A percentile compares a stretch with the other conserved stretches of the same genome.
Evolutionary conservation across 352 stramenopile genomes (phyloP).

Genomic region (Achlya hypogyna): DNA sequence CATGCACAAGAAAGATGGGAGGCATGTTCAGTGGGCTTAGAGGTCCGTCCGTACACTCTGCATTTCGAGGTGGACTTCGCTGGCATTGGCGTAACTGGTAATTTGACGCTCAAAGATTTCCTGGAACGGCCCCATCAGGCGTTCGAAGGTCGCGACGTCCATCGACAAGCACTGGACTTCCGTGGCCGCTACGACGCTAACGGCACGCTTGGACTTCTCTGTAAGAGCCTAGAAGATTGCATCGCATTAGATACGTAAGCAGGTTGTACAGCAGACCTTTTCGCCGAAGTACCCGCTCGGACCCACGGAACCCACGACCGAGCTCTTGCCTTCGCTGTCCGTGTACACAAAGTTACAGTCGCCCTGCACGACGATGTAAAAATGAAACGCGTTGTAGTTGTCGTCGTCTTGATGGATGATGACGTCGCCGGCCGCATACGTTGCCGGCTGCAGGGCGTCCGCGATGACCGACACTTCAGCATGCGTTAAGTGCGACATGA

Average conservation of each 20-base stretch:
- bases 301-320: not conserved
- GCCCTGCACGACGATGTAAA: slow-evolving; percentile 17
- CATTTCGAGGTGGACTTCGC: slow-evolving; percentile 3
- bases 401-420: slow-evolving; percentile 16
- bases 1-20: no score
- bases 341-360: slow-evolving; percentile 15
- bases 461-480: slow-evolving; percentile 10
- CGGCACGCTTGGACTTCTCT: slow-evolving; percentile 19
- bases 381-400: slow-evolving; percentile 15
- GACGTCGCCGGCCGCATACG: slow-evolving; percentile 1
- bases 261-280: slow-evolving; percentile 9
- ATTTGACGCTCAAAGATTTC: slow-evolving; percentile 16
- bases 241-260: not conserved
- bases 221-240: slow-evolving; percentile 5
- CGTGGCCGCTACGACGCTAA: slow-evolving; percentile 12
- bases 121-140: slow-evolving; percentile 19
- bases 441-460: slow-evolving; percentile 10
- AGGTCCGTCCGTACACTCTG: no score
- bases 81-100: slow-evolving; percentile 6
- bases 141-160: slow-evolving; percentile 18
- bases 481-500: slow-evolving; percentile 17
- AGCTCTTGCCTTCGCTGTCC: slow-evolving; percentile 6
- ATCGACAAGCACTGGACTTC: slow-evolving; percentile 15
- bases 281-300: slow-evolving; percentile 17
- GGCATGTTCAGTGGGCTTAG: no score